Conservation (phyloP, 1,139 yeast species). For the Geotrichum carabidarum region DNA sequence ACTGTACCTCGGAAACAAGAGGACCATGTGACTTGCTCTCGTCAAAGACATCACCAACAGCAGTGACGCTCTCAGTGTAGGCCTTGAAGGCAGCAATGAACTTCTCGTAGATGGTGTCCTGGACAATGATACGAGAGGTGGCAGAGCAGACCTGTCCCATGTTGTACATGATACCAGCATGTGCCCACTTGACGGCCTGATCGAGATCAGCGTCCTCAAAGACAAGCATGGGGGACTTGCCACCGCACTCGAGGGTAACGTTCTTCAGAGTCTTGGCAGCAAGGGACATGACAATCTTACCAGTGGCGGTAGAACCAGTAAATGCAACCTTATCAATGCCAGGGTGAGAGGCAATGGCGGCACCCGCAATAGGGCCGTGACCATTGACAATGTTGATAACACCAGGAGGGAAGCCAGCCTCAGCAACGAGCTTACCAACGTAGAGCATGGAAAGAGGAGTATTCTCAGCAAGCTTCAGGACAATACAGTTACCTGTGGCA, state of each 20-base stretch:
- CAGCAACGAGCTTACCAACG: slow-evolving; percentile 55
- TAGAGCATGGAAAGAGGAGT: slow-evolving; percentile 74
- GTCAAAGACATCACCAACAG: slow-evolving; percentile 42
- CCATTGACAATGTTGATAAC: slow-evolving; percentile 74
- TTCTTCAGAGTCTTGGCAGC: slow-evolving; percentile 69
- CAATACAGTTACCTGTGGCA: slow-evolving; percentile 72
- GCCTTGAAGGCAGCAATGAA: slow-evolving; percentile 55
- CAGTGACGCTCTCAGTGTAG: slow-evolving; percentile 49
- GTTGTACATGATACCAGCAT: slow-evolving; percentile 64
- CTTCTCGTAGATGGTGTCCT: slow-evolving; percentile 65
- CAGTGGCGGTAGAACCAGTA: slow-evolving; percentile 77
- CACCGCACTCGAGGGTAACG: slow-evolving; percentile 80
- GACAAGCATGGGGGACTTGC: slow-evolving; percentile 75
- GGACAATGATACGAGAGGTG: slow-evolving; percentile 76
- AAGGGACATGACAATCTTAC: slow-evolving; percentile 63
- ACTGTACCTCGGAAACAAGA: slow-evolving; percentile 65
- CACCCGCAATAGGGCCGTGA: slow-evolving; percentile 68
- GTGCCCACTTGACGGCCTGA: slow-evolving; percentile 54
- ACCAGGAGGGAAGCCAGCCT: slow-evolving; percentile 77
- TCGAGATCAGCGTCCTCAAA: slow-evolving; percentile 68
- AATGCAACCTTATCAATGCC: slow-evolving; percentile 72
- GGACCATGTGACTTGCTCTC: slow-evolving; percentile 66
- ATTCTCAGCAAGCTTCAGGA: slow-evolving; percentile 70
- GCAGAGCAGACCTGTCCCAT: slow-evolving; percentile 88
- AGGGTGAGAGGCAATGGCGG: slow-evolving; percentile 66